A percentile compares a stretch with the other conserved stretches of the same genome.
Conservation (phyloP, 1,284 basidiomycete species). For the Trametes versicolor region DNA sequence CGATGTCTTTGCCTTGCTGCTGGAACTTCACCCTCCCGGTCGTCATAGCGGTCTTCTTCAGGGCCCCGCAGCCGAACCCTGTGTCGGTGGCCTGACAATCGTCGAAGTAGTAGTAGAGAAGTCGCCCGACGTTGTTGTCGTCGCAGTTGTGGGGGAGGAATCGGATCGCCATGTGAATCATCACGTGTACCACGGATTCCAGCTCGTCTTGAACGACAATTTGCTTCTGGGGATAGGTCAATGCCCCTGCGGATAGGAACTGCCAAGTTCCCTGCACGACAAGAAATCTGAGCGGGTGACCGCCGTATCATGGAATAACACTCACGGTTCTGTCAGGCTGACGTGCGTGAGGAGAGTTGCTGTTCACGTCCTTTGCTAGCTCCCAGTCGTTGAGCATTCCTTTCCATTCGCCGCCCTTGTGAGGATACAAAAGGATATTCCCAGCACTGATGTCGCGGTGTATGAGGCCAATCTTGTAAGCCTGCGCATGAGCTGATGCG, state of each 20-base stretch:
- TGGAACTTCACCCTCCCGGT: background rate
- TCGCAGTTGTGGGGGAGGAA: slow-evolving; percentile 18
- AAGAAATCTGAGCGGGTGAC: background rate
- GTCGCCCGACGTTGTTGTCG: background rate
- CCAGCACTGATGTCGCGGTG: slow-evolving; percentile 29
- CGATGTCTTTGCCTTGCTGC: background rate
- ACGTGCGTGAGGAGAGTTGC: background rate
- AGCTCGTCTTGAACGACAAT: slow-evolving; percentile 25
- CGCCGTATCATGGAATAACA: background rate
- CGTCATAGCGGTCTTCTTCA: background rate
- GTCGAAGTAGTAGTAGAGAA: slow-evolving; percentile 25
- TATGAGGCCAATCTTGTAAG: slow-evolving; percentile 8
- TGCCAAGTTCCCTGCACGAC: slow-evolving; percentile 23
- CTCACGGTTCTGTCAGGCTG: background rate
- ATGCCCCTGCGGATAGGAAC: slow-evolving; percentile 12
- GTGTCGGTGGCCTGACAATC: background rate
- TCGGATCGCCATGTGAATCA: slow-evolving; percentile 23
- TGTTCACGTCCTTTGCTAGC: background rate
- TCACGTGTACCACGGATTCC: slow-evolving; percentile 27
- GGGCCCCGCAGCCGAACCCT: background rate
- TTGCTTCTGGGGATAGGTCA: background rate
- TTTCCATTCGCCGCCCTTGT: background rate
- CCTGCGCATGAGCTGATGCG: slow-evolving; percentile 21
- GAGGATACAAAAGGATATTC: slow-evolving; percentile 22
- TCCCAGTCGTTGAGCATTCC: slow-evolving; percentile 13